phyloP scores from a whole-genome alignment of 2,329 filamentous ascomycete species.

The Paramyrothecium sp. region DNA sequence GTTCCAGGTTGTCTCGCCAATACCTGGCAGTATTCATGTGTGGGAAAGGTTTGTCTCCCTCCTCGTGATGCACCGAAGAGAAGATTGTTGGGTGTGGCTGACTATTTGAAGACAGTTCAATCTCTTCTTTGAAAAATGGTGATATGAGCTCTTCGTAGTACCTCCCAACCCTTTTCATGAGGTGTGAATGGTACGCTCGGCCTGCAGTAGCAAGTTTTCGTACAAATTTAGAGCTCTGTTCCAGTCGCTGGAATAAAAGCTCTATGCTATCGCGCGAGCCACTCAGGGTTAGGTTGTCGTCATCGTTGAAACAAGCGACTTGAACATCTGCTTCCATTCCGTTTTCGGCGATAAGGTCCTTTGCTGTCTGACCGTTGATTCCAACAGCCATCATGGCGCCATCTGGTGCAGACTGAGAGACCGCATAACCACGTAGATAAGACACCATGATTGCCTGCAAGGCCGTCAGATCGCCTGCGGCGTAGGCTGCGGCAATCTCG shows the following conservation, averaged over 20 bases:
- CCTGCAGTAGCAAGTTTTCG: background rate
- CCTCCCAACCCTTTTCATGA: background rate
- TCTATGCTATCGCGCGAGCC: background rate
- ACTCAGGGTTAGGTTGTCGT: background rate
- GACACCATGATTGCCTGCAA: conserved; percentile 6
- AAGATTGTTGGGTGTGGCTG: background rate
- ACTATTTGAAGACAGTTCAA: background rate
- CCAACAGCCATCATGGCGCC: conserved; percentile 3
- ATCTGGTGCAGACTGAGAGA: background rate
- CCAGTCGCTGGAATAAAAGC: background rate
- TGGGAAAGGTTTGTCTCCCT: background rate
- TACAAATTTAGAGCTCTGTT: background rate
- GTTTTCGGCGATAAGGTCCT: background rate
- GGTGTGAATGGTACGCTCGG: background rate
- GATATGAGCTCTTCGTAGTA: background rate
- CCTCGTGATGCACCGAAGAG: background rate
- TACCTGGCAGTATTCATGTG: background rate
- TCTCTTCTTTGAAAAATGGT: background rate
- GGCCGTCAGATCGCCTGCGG: conserved; percentile 6
- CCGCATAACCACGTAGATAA: background rate
- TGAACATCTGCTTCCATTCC: background rate
- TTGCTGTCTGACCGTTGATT: background rate
- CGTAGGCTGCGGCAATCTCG: conserved; percentile 15
- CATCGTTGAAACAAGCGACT: background rate
- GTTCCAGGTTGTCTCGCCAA: background rate